Conservation (phyloP, 202 grass and related monocot genomes). For the Musa balbisiana region DNA sequence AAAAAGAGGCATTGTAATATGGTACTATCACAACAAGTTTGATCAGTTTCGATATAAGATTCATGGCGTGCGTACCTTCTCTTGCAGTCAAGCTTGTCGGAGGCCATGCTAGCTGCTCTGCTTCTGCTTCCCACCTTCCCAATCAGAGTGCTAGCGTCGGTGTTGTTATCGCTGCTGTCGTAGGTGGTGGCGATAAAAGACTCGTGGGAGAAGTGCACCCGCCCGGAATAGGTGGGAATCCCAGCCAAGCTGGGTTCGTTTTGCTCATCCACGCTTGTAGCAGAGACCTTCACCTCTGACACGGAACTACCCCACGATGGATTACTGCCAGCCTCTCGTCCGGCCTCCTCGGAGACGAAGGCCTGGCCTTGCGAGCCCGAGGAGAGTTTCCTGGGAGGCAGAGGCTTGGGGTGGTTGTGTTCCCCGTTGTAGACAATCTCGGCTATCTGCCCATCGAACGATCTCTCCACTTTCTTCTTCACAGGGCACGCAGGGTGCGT, state of each 20-base stretch:
- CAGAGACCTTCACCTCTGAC: no score
- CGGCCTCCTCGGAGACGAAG: not conserved
- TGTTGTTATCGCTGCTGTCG: no score
- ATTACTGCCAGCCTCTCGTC: not conserved
- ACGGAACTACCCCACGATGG: not conserved
- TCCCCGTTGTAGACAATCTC: slow-evolving; percentile 17
- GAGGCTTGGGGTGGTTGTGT: slow-evolving; percentile 17
- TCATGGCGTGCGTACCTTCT: not conserved
- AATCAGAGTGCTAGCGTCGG: not conserved
- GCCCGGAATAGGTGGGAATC: no score
- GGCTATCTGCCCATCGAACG: slow-evolving; percentile 1
- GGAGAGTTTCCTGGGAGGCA: not conserved
- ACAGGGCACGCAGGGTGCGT: slow-evolving; percentile 72
- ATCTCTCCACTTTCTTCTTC: slow-evolving; percentile 53
- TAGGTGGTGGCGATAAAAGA: not conserved
- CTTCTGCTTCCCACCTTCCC: no score
- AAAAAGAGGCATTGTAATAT: no score
- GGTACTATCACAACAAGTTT: no score
- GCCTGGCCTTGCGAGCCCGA: not conserved
- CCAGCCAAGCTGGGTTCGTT: no score
- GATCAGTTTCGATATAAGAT: no score
- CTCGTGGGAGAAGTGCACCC: not conserved
- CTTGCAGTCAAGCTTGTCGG: not conserved
- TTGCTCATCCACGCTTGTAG: no score
- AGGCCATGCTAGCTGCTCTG: not conserved